Conservation (phyloP, 169 alveolate species). For the Eimeria acervulina region DNA sequence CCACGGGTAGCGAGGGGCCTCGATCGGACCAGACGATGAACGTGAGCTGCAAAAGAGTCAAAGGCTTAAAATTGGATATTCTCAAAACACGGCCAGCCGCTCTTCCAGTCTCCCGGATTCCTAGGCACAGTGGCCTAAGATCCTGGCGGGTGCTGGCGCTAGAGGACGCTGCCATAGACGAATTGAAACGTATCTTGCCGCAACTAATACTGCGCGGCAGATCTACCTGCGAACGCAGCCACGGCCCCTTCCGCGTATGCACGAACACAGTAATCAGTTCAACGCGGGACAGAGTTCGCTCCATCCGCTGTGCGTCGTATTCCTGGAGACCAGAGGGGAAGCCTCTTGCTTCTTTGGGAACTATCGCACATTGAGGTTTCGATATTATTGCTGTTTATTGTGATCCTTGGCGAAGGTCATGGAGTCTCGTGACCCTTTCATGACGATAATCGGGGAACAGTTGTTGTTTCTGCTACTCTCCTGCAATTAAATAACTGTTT, state of each 20-base stretch:
- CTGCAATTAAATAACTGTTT: neutral
- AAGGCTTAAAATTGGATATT: neutral
- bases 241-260: no score
- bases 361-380: no score
- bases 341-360: no score
- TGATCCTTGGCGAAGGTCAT: no score
- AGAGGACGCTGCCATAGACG: neutral
- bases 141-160: neutral
- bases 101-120: neutral
- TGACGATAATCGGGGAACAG: neutral
- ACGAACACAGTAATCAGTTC: no score
- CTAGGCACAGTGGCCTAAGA: neutral
- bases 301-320: no score
- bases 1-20: no score
- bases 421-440: no score
- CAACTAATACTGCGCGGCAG: neutral
- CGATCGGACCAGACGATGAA: no score
- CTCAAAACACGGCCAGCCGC: neutral
- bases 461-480: neutral
- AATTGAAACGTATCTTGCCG: neutral
- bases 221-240: no score
- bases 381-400: no score
- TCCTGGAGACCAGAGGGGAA: neutral
- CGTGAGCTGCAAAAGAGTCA: neutral
- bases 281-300: no score